phyloP scores from a whole-genome alignment of 345 rosid genomes.

The Noccaea caerulescens region DNA sequence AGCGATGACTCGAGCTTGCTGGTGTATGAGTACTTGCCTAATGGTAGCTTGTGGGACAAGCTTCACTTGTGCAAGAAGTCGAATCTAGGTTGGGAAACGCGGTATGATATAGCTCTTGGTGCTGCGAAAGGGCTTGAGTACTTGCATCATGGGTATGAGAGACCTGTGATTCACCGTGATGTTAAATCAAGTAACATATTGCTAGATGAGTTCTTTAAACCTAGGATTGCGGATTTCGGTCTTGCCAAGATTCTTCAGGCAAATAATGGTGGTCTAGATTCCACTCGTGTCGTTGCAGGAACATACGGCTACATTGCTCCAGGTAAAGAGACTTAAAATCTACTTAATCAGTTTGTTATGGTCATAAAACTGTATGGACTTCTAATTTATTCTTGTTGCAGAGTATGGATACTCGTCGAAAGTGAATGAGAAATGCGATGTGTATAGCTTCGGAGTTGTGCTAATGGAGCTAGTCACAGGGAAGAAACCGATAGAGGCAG shows the following conservation, averaged over 20 bases:
- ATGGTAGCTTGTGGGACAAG: constrained; percentile 91
- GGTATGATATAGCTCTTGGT: constrained; percentile 83
- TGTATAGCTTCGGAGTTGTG: constrained; percentile 94
- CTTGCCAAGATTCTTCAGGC: constrained; percentile 85
- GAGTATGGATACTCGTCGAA: constrained; percentile 87
- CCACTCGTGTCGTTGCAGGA: constrained; percentile 82
- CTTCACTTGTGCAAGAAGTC: constrained; percentile 64
- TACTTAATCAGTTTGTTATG: not conserved
- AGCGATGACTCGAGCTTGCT: constrained; percentile 89
- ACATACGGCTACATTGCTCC: constrained; percentile 97
- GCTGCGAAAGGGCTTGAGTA: constrained; percentile 90
- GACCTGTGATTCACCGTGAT: constrained; percentile 81
- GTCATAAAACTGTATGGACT: not conserved
- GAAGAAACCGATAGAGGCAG: constrained; percentile 75
- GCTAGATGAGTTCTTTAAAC: constrained; percentile 80
- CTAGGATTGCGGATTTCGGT: constrained; percentile 95
- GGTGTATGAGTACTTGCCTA: constrained; percentile 90
- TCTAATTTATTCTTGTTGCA: constrained; percentile 43
- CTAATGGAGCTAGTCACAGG: constrained; percentile 90
- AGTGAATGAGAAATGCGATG: constrained; percentile 89
- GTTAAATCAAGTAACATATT: constrained; percentile 88
- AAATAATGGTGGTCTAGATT: constrained; percentile 52
- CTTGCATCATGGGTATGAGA: constrained; percentile 77
- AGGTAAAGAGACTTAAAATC: constrained; percentile 49
- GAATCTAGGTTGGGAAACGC: constrained; percentile 82